Base-by-base conservation (phyloP, 371 early-diverging fungal genomes). In the Apophysomyces elegans region DNA sequence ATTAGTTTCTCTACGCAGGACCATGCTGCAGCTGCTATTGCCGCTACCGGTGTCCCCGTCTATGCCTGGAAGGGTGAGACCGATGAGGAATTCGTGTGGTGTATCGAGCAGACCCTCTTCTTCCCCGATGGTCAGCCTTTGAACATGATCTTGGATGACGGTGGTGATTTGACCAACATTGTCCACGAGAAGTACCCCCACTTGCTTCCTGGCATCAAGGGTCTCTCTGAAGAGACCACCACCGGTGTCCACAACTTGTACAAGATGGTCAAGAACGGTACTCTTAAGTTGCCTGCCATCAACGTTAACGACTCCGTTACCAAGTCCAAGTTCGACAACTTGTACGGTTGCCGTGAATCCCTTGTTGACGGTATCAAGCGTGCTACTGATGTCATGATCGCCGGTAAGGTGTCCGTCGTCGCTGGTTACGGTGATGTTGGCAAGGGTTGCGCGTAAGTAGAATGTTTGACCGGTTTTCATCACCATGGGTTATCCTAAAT, bases 351-450 rank as follows among this genome's bases (percentile, higher is more conserved):
- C 91, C 95, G 98, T 84, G 99, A 98, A 88, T 96, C 97, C 62
- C 89, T 98, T 73, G 94, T 97, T 68, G 99, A 98, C 86, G 99
- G 99, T 77, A 97, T 97, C 90, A 98, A 98, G 93, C 91, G 99
- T 78, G 98, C 97, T 77, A 98, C 99, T 74, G 99, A 97, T 81
- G 96, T 96, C 71, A 97, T 97, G 98, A 98, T 98, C 77, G 99
- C 99, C 74, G 99, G 99, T 71, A 97, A 98, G 89, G 93, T 97
- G 47, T 90, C 95, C 64, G 93, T 96, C 68, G 96, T 97, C 67
- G 97, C 97, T 76, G 98, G 99, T 80, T 97, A 95, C 88, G 98
- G 99, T 84, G 99, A 98, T 86, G 99, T 98, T 76, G 99, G 99
- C 76, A 98, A 98, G 91, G 99, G 99, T 73, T 97, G 97, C 83